These are phyloP conservation scores for Trichoderma asperellum DNA, from an alignment of 2,329 filamentous ascomycete species.

Conservation along the genomic window DNA sequence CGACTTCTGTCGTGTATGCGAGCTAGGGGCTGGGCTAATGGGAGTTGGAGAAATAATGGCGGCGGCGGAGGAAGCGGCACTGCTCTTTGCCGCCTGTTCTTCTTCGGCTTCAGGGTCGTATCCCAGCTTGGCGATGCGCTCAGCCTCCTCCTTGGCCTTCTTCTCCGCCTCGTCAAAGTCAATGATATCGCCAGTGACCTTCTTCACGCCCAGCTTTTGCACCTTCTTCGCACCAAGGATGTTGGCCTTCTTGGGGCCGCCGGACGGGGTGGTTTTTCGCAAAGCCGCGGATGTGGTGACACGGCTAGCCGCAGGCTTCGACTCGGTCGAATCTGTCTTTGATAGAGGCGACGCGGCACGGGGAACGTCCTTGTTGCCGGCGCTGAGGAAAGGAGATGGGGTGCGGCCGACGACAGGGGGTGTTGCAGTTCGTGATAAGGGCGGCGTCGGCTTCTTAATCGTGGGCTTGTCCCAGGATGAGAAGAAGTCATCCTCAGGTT, in stretches of 20 bases:
- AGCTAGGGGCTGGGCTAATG: conserved; percentile 66
- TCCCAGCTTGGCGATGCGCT: conserved; percentile 91
- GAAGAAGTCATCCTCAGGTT: conserved; percentile 95
- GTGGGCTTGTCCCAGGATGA: conserved; percentile 98
- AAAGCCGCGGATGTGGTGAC: conserved; percentile 80
- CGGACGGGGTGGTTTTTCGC: conserved; percentile 69
- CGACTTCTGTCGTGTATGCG: conserved; percentile 61
- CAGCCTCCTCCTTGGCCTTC: conserved; percentile 95
- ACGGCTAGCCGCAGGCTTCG: conserved; percentile 67
- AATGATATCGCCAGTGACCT: conserved; percentile 77
- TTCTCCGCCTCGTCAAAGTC: conserved; percentile 98
- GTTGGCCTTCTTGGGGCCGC: conserved; percentile 76
- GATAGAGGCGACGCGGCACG: conserved; percentile 83
- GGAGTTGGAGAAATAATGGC: conserved; percentile 75
- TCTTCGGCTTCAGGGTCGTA: conserved; percentile 92
- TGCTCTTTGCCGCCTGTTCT: conserved; percentile 51
- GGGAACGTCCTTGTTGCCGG: conserved; percentile 71
- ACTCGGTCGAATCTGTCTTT: conserved; percentile 58
- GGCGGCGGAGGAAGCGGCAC: conserved; percentile 56
- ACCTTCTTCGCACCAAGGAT: conserved; percentile 85
- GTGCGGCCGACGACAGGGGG: conserved; percentile 80
- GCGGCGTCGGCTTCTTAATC: conserved; percentile 94
- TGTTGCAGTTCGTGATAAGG: conserved; percentile 85
- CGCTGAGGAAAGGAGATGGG: conserved; percentile 86
- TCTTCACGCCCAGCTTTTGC: conserved; percentile 89